These are phyloP conservation scores for Rhizopogon roseolus DNA, from an alignment of 768 basidiomycete genomes.

Conservation along the genomic window DNA sequence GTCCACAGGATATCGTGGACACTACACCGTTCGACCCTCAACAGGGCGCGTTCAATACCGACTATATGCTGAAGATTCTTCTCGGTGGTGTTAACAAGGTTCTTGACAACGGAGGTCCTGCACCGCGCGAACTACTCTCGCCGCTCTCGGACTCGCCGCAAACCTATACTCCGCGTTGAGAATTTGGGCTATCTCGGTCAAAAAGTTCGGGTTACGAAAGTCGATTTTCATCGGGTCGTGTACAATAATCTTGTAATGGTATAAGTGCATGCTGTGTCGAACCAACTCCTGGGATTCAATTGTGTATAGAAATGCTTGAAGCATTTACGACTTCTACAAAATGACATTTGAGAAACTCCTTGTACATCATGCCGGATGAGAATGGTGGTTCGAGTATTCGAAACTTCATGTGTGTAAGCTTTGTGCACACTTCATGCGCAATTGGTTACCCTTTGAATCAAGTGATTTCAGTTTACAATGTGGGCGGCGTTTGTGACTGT, in stretches of 20 bases:
- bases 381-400: no score
- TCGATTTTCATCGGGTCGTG: background rate
- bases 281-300: no score
- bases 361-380: no score
- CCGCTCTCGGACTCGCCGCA: background rate
- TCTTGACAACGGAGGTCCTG: slow-evolving; percentile 5
- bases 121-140: slow-evolving; percentile 7
- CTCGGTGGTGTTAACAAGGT: slow-evolving; percentile 2
- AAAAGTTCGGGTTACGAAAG: background rate
- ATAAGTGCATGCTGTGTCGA: background rate
- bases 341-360: no score
- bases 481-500: background rate
- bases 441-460: background rate
- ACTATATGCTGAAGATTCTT: slow-evolving; percentile 7
- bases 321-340: no score
- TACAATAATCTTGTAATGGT: background rate
- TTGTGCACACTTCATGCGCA: no score
- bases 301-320: no score
- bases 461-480: background rate
- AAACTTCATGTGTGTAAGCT: no score
- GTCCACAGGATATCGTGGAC: slow-evolving; percentile 35
- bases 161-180: background rate
- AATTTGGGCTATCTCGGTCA: background rate
- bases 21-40: slow-evolving; percentile 23
- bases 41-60: slow-evolving; percentile 3